phyloP scores from a whole-genome alignment of 2,329 filamentous ascomycete species.

The Xylariaceae sp. region DNA sequence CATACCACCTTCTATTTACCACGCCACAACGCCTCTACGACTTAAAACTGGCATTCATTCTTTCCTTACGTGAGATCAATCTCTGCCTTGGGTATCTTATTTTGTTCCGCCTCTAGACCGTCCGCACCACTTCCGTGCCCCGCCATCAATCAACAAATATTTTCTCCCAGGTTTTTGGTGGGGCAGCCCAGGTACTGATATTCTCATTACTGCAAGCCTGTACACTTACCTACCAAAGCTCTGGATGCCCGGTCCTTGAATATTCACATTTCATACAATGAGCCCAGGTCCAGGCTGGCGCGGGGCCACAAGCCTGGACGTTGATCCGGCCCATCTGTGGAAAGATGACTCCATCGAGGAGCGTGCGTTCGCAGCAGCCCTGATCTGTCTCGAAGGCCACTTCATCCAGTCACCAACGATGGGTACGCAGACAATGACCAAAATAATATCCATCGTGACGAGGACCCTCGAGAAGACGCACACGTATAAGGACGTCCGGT shows the following conservation, averaged over 20 bases:
- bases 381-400: conserved; percentile 60
- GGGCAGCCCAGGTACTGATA: conserved; percentile 6
- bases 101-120: neutral
- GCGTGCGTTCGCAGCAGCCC: conserved; percentile 55
- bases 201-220: neutral
- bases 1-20: too few relatives aligned
- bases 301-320: conserved; percentile 23
- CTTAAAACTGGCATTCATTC: too few relatives aligned
- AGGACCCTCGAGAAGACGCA: conserved; percentile 63
- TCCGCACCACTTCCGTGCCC: conserved; percentile 3
- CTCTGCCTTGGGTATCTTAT: too few relatives aligned
- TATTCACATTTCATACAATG: too few relatives aligned
- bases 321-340: conserved; percentile 27
- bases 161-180: conserved; percentile 9
- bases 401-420: conserved; percentile 55
- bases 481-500: conserved; percentile 57
- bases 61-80: too few relatives aligned
- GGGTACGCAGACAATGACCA: conserved; percentile 52
- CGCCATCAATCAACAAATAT: conserved; percentile 11
- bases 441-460: conserved; percentile 54
- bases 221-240: neutral
- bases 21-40: too few relatives aligned
- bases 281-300: too few relatives aligned
- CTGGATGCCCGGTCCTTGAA: neutral
- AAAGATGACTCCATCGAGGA: conserved; percentile 56